These are phyloP conservation scores for Solanum aculeatissimum DNA, from an alignment of 305 asterid genomes.

Conservation along the genomic window DNA sequence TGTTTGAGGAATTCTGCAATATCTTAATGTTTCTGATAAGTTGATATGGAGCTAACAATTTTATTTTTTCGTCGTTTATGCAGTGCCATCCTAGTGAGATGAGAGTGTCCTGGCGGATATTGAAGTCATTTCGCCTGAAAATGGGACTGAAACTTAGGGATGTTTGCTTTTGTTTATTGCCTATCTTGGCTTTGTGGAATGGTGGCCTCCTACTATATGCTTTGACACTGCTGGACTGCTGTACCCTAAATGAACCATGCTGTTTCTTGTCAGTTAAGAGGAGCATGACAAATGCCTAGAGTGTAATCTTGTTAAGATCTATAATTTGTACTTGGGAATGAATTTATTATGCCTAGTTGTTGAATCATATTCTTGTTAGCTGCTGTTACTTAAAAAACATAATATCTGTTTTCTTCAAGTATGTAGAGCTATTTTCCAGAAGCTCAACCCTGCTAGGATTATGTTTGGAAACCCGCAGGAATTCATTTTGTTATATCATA, in stretches of 20 bases:
- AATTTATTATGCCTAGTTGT: neutral
- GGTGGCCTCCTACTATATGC: neutral
- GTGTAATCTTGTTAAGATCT: neutral
- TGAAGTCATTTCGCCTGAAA: neutral
- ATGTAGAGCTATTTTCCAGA: neutral
- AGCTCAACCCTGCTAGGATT: neutral
- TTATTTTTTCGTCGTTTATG: neutral
- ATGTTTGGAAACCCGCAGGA: neutral
- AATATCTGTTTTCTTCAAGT: neutral
- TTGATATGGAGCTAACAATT: neutral
- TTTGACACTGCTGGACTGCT: neutral
- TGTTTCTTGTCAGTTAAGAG: neutral
- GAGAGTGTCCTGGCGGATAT: neutral
- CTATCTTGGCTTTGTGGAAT: neutral
- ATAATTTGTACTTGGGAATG: neutral
- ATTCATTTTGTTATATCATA: neutral
- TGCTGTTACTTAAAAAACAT: neutral
- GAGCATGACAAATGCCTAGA: neutral
- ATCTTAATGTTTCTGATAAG: neutral
- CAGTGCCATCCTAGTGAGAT: slow-evolving; percentile 4
- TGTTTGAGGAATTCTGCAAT: neutral
- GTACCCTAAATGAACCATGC: neutral
- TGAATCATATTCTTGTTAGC: neutral
- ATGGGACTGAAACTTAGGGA: neutral
- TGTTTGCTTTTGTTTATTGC: neutral